A percentile compares a stretch with the other conserved stretches of the same genome.
These are phyloP conservation scores for Sclerotiophoma versabilis DNA, from an alignment of 2,329 filamentous ascomycete genomes.

Conservation along the genomic window DNA sequence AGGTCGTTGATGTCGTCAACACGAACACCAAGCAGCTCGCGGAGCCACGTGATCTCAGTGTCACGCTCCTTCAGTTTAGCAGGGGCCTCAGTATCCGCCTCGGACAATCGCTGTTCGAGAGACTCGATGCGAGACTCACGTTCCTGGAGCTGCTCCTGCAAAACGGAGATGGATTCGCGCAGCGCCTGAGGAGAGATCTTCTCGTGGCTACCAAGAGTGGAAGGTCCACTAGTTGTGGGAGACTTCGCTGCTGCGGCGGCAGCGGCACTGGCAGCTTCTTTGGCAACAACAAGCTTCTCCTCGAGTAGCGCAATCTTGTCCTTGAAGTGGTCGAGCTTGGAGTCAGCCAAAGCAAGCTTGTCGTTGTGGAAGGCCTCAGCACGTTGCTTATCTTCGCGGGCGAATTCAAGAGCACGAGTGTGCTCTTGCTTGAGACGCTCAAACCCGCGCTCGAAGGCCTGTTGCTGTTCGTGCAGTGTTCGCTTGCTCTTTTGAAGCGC, in stretches of 20 bases:
- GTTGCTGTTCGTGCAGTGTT: slow-evolving; percentile 62
- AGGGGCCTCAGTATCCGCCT: slow-evolving; percentile 77
- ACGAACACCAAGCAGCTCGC: slow-evolving; percentile 88
- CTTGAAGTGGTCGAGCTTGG: slow-evolving; percentile 84
- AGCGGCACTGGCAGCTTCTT: slow-evolving; percentile 84
- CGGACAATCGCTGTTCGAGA: slow-evolving; percentile 74
- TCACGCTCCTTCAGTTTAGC: slow-evolving; percentile 88
- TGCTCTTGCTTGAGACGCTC: slow-evolving; percentile 65
- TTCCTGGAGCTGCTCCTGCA: slow-evolving; percentile 96
- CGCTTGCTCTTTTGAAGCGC: slow-evolving; percentile 61
- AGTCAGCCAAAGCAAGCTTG: slow-evolving; percentile 79
- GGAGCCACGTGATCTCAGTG: slow-evolving; percentile 92
- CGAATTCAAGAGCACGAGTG: slow-evolving; percentile 68
- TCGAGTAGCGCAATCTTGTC: slow-evolving; percentile 86
- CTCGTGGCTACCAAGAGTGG: slow-evolving; percentile 65
- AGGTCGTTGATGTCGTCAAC: slow-evolving; percentile 93
- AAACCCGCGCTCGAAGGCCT: slow-evolving; percentile 46
- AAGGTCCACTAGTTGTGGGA: slow-evolving; percentile 50
- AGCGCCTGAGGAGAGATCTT: slow-evolving; percentile 94
- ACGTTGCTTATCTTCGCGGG: slow-evolving; percentile 81
- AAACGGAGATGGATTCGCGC: slow-evolving; percentile 91
- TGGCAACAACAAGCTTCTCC: slow-evolving; percentile 89
- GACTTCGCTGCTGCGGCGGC: slow-evolving; percentile 69
- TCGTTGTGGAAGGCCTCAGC: slow-evolving; percentile 81
- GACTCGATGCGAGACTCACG: slow-evolving; percentile 89